These are phyloP conservation scores for Epichloe sibirici DNA, from an alignment of 2,329 filamentous ascomycete species.

Conservation along the genomic window DNA sequence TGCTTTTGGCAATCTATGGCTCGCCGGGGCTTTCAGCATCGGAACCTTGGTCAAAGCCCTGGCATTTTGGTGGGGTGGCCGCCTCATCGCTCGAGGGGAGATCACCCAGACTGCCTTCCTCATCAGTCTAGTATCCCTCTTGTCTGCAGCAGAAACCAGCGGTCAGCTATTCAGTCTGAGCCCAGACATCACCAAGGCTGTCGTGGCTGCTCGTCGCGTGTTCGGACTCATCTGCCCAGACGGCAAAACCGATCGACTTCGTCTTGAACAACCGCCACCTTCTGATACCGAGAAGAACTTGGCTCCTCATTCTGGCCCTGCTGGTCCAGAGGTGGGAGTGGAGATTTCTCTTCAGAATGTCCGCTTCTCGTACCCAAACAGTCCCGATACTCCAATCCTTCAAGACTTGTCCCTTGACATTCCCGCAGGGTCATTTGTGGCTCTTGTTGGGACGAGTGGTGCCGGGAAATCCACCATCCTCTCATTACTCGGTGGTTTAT, in stretches of 20 bases:
- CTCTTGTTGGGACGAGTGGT: conserved; percentile 31
- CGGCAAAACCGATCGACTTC: not conserved
- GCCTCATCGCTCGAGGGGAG: conserved; percentile 52
- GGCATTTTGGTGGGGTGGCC: conserved; percentile 71
- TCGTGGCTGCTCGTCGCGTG: conserved; percentile 32
- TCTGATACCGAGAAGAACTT: conserved; percentile 10
- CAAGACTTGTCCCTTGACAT: not conserved
- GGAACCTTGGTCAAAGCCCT: conserved; percentile 61
- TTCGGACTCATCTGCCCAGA: conserved; percentile 18
- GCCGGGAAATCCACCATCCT: conserved; percentile 36
- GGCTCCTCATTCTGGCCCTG: not conserved
- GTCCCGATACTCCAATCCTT: not conserved
- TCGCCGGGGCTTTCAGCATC: conserved; percentile 46
- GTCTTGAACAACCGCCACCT: not conserved
- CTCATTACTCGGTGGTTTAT: conserved; percentile 39
- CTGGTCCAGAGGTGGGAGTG: conserved; percentile 43
- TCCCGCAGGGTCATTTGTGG: conserved; percentile 2
- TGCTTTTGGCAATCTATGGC: conserved; percentile 43
- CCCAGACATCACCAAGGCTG: conserved; percentile 31
- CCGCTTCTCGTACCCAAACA: conserved; percentile 6
- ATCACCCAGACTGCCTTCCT: conserved; percentile 60
- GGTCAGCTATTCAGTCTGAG: conserved; percentile 54
- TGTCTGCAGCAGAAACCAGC: conserved; percentile 47
- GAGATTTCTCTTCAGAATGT: conserved; percentile 11
- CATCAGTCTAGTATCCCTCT: conserved; percentile 49